Conservation (phyloP, 208 protist genomes). For the Leishmania guyanensis region DNA sequence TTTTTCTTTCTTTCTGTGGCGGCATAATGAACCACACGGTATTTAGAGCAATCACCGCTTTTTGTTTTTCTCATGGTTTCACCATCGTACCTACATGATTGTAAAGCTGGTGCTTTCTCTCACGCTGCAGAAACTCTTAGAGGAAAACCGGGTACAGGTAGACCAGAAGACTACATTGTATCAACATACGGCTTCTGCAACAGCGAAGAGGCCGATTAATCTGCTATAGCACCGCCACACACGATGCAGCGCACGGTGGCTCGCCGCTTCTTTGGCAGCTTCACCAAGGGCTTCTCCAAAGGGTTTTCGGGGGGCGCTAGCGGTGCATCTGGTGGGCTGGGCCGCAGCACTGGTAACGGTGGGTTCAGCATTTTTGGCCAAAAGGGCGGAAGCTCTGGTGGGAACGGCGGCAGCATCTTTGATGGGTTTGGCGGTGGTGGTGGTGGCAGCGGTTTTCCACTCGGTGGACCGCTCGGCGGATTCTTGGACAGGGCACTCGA, state of each 20-base stretch:
- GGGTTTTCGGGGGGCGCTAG: slow-evolving; percentile 35
- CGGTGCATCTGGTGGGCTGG: slow-evolving; percentile 8
- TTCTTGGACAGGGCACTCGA: slow-evolving; percentile 85
- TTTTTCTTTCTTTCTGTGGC: not conserved
- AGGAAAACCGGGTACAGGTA: not conserved
- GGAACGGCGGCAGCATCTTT: slow-evolving; percentile 1
- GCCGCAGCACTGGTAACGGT: slow-evolving; percentile 11
- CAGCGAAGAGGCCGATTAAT: not conserved
- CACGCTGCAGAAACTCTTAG: not conserved
- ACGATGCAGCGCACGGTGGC: slow-evolving; percentile 38
- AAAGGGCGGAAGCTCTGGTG: slow-evolving; percentile 13
- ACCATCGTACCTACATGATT: not conserved
- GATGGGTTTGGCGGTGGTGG: slow-evolving; percentile 15
- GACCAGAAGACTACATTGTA: not conserved
- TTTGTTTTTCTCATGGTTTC: not conserved
- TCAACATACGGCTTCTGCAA: not conserved
- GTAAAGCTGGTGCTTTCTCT: not conserved
- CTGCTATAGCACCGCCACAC: not conserved
- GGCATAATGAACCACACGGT: not conserved
- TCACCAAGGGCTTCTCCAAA: slow-evolving; percentile 53
- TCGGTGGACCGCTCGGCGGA: slow-evolving; percentile 59
- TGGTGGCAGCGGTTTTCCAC: slow-evolving; percentile 24
- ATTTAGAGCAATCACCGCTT: not conserved
- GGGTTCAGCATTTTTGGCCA: slow-evolving; percentile 25
- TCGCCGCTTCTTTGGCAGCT: slow-evolving; percentile 43